These are phyloP conservation scores for Mycosphaerella sp. DNA, from an alignment of 2,329 filamentous ascomycete genomes.

Conservation along the genomic window DNA sequence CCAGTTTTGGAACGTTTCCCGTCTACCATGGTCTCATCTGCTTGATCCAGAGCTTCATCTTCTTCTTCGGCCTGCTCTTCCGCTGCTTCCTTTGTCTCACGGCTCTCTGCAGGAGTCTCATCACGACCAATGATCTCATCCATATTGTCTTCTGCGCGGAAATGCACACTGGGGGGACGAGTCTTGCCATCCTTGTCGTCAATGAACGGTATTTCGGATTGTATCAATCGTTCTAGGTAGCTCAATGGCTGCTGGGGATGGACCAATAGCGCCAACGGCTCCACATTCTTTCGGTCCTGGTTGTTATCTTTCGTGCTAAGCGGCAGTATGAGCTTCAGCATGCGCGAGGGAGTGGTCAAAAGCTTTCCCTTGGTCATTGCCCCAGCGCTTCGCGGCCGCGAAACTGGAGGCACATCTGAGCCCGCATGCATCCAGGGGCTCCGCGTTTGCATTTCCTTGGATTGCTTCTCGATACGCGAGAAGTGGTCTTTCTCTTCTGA, in stretches of 20 bases:
- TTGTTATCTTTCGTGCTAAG: constrained; percentile 57
- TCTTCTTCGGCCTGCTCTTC: constrained; percentile 29
- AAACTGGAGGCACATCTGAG: constrained; percentile 52
- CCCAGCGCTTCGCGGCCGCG: constrained; percentile 45
- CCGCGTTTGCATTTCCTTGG: constrained; percentile 52
- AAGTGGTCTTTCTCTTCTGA: constrained; percentile 44
- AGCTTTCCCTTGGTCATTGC: constrained; percentile 68
- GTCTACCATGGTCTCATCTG: constrained; percentile 47
- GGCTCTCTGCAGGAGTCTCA: constrained; percentile 11
- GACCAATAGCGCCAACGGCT: constrained; percentile 75
- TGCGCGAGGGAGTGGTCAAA: constrained; percentile 69
- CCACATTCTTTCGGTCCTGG: constrained; percentile 61
- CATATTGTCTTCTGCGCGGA: constrained; percentile 70
- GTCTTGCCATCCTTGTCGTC: constrained; percentile 54
- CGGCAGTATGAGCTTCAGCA: constrained; percentile 75
- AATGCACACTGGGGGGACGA: constrained; percentile 66
- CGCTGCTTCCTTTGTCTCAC: constrained; percentile 31
- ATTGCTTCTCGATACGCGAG: constrained; percentile 37
- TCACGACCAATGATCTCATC: constrained; percentile 41
- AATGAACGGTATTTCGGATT: constrained; percentile 70
- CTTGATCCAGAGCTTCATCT: constrained; percentile 32
- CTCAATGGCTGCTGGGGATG: constrained; percentile 88
- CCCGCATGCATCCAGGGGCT: constrained; percentile 62
- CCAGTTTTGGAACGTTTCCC: constrained; percentile 44
- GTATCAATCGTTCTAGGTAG: constrained; percentile 81